Percentiles rank a stretch among this genome's conserved stretches.
phyloP scores from a whole-genome alignment of 2,329 filamentous ascomycete genomes.

The Camillea tinctor region DNA sequence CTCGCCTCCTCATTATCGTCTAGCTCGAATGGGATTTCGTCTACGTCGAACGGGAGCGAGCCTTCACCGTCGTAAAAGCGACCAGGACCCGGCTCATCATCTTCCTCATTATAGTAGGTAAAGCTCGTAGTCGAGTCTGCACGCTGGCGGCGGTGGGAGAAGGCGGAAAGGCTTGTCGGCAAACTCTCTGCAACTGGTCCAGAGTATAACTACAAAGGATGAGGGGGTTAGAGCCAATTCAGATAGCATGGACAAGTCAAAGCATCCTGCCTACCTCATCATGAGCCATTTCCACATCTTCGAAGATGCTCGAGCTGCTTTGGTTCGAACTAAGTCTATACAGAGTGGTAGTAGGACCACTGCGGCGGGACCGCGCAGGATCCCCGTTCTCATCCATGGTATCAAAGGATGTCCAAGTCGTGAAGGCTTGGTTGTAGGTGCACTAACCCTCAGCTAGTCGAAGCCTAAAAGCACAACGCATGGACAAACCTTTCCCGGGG shows the following conservation, averaged over 20 bases:
- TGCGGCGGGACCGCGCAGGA: constrained; percentile 21
- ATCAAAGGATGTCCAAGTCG: constrained; percentile 1
- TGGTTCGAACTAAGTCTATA: constrained; percentile 69
- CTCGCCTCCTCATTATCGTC: constrained; percentile 35
- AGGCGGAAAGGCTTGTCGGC: constrained; percentile 90
- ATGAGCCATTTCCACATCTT: constrained; percentile 98
- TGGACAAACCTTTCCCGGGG: background rate
- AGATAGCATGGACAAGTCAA: constrained; percentile 6
- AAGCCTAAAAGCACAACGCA: background rate
- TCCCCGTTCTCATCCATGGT: constrained; percentile 23
- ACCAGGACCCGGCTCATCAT: constrained; percentile 39
- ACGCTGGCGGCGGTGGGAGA: constrained; percentile 77
- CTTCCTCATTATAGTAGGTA: constrained; percentile 78
- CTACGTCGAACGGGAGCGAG: constrained; percentile 28
- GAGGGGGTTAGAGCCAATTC: constrained; percentile 20
- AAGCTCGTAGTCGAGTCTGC: constrained; percentile 87
- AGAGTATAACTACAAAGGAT: constrained; percentile 66
- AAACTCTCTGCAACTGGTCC: constrained; percentile 93
- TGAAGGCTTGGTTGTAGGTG: background rate
- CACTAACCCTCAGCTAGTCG: background rate
- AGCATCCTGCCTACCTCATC: constrained; percentile 65
- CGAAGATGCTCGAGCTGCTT: constrained; percentile 78
- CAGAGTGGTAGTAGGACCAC: constrained; percentile 34
- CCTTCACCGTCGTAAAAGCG: constrained; percentile 40
- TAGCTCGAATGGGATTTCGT: constrained; percentile 33